Base-by-base conservation (phyloP, 805 yeast species). In the Kodamaea fukazawae region DNA sequence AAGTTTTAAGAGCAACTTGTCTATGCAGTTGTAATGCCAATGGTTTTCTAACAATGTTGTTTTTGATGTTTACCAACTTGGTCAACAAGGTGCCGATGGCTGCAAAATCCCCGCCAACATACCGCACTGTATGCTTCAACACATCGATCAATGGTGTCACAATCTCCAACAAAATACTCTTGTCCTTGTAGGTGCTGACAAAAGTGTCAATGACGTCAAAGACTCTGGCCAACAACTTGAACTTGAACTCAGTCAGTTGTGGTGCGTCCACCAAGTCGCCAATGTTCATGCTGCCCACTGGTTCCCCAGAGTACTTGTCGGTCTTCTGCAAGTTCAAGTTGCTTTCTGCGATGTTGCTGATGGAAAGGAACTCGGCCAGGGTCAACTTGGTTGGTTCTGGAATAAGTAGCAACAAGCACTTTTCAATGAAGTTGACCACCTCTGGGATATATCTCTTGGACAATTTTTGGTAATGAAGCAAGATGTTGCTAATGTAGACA, bases 361-460 rank as follows among this genome's bases (percentile, higher is more conserved):
- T 42, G 4, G 52, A 44, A 6, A 46, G 33, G 15, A 37, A 26
- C 10, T 23, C 32, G 7, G 12, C 20, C 22, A 15, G 25, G 48
- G 26, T 17, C 55, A 41, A 18, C 42, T 38, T 34, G 36, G 42
- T 44, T 6, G 60, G 55, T 33, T 67, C 68, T 14, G 75, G 78
- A 40, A 74, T 49, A 26, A 79, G 62, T 4, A 68, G 48, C 10
- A 71, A 48, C 10, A 81, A 52, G 0, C 79, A 63, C 48, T 74
- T 74, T 49, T 79, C 81, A 32, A 81, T 58, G 48, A 82, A 83
- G 35, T 63, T 73, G 4, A 72, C 60, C 8, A 84, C 74, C 61
- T 93, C 99, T 0, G 99, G 99, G 34, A 83, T 67, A 50, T 70
- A 81, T 52, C 99, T 72, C 60, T 88, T 84, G 22, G 96, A 78